Percentiles rank a stretch among this genome's conserved stretches.
Conservation (phyloP, 2,329 filamentous ascomycete genomes). For the Aspergillus ruber region DNA sequence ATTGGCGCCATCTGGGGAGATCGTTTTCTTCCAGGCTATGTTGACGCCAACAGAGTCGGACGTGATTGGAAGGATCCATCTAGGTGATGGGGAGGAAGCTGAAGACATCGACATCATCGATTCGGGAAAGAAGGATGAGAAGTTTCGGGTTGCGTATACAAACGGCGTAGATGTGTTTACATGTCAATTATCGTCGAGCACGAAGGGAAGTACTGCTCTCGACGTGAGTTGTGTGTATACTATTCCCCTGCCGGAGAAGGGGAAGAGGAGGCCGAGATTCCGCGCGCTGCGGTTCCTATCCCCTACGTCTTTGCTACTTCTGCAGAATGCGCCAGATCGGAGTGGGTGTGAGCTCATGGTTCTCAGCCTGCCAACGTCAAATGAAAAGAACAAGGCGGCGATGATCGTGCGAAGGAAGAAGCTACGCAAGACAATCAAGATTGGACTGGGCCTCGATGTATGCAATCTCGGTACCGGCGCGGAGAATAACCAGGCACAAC, state of each 20-base stretch:
- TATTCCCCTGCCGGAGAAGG: slow-evolving; percentile 34
- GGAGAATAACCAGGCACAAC: slow-evolving; percentile 52
- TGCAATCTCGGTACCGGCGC: slow-evolving; percentile 57
- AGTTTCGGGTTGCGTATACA: slow-evolving; percentile 72
- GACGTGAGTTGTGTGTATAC: slow-evolving; percentile 33
- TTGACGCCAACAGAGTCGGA: slow-evolving; percentile 47
- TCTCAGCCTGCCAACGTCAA: slow-evolving; percentile 28
- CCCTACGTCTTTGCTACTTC: slow-evolving; percentile 47
- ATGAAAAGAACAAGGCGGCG: slow-evolving; percentile 25
- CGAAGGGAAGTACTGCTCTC: slow-evolving; percentile 36
- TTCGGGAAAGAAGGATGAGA: slow-evolving; percentile 17
- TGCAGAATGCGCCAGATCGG: slow-evolving; percentile 51
- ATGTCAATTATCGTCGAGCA: slow-evolving; percentile 51
- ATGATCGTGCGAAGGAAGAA: slow-evolving; percentile 47
- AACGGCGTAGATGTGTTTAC: slow-evolving; percentile 68
- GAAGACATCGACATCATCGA: slow-evolving; percentile 40
- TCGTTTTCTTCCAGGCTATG: slow-evolving; percentile 70
- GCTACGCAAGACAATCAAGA: slow-evolving; percentile 63
- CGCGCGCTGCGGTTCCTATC: slow-evolving; percentile 52
- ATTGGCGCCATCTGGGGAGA: slow-evolving; percentile 66
- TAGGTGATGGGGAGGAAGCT: slow-evolving; percentile 47
- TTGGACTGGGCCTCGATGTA: slow-evolving; percentile 72
- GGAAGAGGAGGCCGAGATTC: slow-evolving; percentile 44
- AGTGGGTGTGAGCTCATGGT: slow-evolving; percentile 51
- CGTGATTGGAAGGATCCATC: slow-evolving; percentile 48